A percentile compares a stretch with the other conserved stretches of the same genome.
phyloP scores from a whole-genome alignment of 2,329 filamentous ascomycete genomes.

The Fusarium dlaminii region DNA sequence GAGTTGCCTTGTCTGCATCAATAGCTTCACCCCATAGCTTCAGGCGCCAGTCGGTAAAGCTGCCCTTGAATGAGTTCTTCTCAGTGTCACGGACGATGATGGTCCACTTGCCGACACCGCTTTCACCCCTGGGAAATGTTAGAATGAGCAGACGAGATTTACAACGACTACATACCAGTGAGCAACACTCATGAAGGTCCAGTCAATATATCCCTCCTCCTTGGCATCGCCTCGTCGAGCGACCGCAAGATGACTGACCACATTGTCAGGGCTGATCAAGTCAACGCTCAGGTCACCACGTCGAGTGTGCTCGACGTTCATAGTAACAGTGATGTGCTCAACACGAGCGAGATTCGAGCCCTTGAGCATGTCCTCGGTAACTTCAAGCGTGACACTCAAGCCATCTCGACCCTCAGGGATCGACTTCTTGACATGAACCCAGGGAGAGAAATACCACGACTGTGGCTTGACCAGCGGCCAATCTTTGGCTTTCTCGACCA shows the following conservation, averaged over 20 bases:
- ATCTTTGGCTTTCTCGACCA: constrained; percentile 85
- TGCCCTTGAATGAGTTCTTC: constrained; percentile 79
- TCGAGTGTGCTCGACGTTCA: constrained; percentile 90
- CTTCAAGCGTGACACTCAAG: constrained; percentile 79
- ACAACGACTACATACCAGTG: constrained; percentile 75
- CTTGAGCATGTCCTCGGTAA: constrained; percentile 83
- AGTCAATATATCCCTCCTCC: constrained; percentile 81
- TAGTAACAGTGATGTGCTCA: constrained; percentile 96
- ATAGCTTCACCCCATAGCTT: constrained; percentile 93
- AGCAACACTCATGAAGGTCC: constrained; percentile 99
- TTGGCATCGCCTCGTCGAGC: constrained; percentile 75
- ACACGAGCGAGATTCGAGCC: constrained; percentile 84
- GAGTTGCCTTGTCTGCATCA: constrained; percentile 75
- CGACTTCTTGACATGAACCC: constrained; percentile 85
- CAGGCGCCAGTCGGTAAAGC: constrained; percentile 89
- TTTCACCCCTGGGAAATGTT: constrained; percentile 76
- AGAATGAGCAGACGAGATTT: constrained; percentile 27
- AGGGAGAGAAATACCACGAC: constrained; percentile 92
- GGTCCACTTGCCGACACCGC: constrained; percentile 88
- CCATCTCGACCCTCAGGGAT: constrained; percentile 89
- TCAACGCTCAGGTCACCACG: constrained; percentile 95
- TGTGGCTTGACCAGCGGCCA: constrained; percentile 94
- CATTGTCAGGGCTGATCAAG: constrained; percentile 81
- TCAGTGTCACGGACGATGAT: constrained; percentile 86
- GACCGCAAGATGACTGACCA: constrained; percentile 85